phyloP scores from a whole-genome alignment of 805 yeast genomes.

The Jamesozyma gamospora region DNA sequence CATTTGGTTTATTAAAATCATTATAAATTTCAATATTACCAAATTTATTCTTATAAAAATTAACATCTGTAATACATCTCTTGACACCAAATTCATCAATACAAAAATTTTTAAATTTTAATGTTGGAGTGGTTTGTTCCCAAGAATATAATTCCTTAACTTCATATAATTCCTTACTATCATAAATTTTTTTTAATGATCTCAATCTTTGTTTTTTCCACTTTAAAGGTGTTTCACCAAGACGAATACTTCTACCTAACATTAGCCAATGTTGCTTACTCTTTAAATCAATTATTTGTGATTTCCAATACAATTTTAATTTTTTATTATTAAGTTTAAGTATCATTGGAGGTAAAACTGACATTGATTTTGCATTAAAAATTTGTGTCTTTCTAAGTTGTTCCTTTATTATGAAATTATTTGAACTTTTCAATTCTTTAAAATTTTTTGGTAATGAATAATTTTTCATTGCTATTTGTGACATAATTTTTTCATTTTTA shows the following conservation, averaged over 20 bases:
- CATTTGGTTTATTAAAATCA: conserved; percentile 12
- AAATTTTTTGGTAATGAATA: conserved; percentile 9
- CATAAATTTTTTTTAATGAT: conserved; percentile 1
- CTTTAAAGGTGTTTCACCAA: conserved; percentile 8
- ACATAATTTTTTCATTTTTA: conserved; percentile 2
- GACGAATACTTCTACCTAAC: conserved; percentile 15
- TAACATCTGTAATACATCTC: conserved; percentile 8
- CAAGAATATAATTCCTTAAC: conserved; percentile 14
- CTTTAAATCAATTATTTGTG: conserved; percentile 13
- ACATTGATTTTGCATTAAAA: background rate
- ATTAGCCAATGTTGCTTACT: conserved; percentile 21
- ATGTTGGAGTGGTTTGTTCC: conserved; percentile 18
- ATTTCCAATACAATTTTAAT: conserved; percentile 9
- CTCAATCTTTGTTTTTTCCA: conserved; percentile 4
- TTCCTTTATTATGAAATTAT: conserved; percentile 11
- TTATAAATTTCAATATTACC: conserved; percentile 19
- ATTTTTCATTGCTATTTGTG: conserved; percentile 10
- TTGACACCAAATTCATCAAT: conserved; percentile 4
- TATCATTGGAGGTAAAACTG: background rate
- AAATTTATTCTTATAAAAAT: conserved; percentile 12
- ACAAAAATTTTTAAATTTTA: conserved; percentile 8
- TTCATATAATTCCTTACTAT: background rate
- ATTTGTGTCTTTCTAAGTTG: conserved; percentile 10
- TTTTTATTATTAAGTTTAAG: background rate
- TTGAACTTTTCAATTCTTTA: conserved; percentile 9